Conservation (phyloP, 768 basidiomycete species). For the Lactifluus volemus region DNA sequence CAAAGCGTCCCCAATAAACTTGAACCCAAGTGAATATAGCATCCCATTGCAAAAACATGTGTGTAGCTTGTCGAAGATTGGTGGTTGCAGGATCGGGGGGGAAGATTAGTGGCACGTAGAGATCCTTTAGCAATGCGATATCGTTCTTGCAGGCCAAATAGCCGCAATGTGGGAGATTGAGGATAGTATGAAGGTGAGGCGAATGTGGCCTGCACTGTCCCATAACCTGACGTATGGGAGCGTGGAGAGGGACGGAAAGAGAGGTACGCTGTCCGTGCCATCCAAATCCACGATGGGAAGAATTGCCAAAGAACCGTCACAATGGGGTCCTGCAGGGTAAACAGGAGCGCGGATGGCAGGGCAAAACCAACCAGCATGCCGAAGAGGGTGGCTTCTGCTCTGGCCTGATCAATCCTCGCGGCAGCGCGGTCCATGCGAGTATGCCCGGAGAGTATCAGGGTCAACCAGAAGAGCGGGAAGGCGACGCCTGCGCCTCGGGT, state of each 20-base stretch:
- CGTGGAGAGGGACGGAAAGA: constrained; percentile 15
- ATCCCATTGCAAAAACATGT: constrained; percentile 15
- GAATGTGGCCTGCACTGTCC: constrained; percentile 12
- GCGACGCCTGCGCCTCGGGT: constrained; percentile 3
- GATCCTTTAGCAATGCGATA: background rate
- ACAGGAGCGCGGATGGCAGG: constrained; percentile 9
- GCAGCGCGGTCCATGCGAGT: background rate
- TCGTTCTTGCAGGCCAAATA: background rate
- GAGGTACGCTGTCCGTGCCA: constrained; percentile 2
- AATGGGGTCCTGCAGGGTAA: constrained; percentile 9
- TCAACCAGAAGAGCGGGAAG: constrained; percentile 16
- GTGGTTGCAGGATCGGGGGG: background rate
- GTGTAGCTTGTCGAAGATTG: background rate
- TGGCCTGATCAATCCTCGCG: constrained; percentile 14
- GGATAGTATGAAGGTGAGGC: constrained; percentile 10
- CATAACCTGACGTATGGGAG: constrained; percentile 12
- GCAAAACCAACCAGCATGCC: constrained; percentile 9
- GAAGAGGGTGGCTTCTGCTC: constrained; percentile 17
- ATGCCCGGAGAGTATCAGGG: constrained; percentile 13
- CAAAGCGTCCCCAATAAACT: constrained; percentile 11
- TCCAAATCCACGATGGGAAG: constrained; percentile 14
- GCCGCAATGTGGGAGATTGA: constrained; percentile 9
- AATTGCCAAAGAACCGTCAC: constrained; percentile 18
- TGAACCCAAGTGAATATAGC: constrained; percentile 10
- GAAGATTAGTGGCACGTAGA: constrained; percentile 8